Evolutionary conservation across 2,329 filamentous ascomycete species (phyloP).

Genomic region (Kalmusia sp.): DNA sequence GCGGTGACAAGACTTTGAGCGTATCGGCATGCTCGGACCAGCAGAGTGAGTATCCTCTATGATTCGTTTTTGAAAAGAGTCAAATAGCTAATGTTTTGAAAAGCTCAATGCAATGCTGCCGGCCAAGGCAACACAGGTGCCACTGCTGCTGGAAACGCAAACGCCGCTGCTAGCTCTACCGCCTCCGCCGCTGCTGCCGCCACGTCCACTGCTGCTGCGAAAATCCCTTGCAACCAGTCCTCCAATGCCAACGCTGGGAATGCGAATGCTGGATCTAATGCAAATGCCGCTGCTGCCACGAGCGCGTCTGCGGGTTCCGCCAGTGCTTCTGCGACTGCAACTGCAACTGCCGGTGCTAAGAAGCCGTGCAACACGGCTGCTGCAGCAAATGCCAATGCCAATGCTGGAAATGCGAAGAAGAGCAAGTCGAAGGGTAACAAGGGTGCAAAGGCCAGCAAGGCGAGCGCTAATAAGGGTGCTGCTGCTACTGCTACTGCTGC

Average conservation of each 20-base stretch:
- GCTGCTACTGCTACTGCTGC: neutral
- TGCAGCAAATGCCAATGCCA: neutral
- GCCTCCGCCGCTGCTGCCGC: neutral
- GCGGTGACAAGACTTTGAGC: conserved; percentile 26
- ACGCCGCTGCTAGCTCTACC: conserved; percentile 6
- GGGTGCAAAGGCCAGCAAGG: neutral
- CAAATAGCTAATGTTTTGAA: conserved; percentile 8
- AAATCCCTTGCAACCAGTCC: neutral
- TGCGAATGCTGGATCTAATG: conserved; percentile 1
- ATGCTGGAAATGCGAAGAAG: neutral
- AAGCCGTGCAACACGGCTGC: conserved; percentile 1
- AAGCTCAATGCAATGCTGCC: conserved; percentile 24
- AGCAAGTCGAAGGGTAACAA: neutral
- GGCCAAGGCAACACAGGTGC: conserved; percentile 6
- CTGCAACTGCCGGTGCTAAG: neutral
- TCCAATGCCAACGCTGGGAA: conserved; percentile 6
- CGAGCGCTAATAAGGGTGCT: neutral
- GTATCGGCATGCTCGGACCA: conserved; percentile 24
- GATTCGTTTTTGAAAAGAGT: neutral
- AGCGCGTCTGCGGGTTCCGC: neutral
- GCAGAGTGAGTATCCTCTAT: conserved; percentile 23
- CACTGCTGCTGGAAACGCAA: conserved; percentile 9
- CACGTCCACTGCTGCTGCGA: neutral
- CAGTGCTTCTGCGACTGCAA: neutral
- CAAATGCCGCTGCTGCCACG: neutral